These are phyloP conservation scores for Coniella vitis DNA, from an alignment of 2,329 filamentous ascomycete species.

Conservation along the genomic window DNA sequence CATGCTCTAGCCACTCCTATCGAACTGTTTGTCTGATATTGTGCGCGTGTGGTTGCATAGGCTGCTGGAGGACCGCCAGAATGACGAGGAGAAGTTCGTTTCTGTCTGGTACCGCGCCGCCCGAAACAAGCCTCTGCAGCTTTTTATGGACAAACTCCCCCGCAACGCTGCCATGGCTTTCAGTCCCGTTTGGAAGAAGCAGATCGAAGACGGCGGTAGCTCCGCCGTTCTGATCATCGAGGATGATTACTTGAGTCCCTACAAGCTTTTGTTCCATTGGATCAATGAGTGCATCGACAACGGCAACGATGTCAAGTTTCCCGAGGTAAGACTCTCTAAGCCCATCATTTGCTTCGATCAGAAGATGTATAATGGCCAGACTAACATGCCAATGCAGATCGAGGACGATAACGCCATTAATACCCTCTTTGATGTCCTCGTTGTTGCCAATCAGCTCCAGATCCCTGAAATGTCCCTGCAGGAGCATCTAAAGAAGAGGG, in stretches of 20 bases:
- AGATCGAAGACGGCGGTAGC: conserved; percentile 1
- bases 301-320: conserved; percentile 16
- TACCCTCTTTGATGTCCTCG: conserved; percentile 11
- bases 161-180: conserved; percentile 6
- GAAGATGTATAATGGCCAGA: not conserved
- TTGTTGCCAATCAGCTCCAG: conserved; percentile 7
- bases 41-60: not conserved
- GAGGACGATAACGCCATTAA: conserved; percentile 8
- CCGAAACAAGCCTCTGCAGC: not conserved
- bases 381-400: not conserved
- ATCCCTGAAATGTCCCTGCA: conserved; percentile 15
- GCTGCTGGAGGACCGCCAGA: conserved; percentile 3
- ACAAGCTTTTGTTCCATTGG: conserved; percentile 12
- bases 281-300: conserved; percentile 13
- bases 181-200: conserved; percentile 11
- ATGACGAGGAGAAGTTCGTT: conserved; percentile 9
- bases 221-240: conserved; percentile 3
- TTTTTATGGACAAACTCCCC: conserved; percentile 2
- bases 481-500: conserved; percentile 12
- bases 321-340: conserved; percentile 1
- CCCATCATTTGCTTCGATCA: not conserved
- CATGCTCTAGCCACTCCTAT: not conserved
- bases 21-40: not conserved
- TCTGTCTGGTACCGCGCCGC: conserved; percentile 7
- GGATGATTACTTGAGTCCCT: not conserved